A percentile compares a stretch with the other conserved stretches of the same genome.
These are phyloP conservation scores for Deinandra increscens DNA, from an alignment of 129 eudicot genomes.

Conservation along the genomic window DNA sequence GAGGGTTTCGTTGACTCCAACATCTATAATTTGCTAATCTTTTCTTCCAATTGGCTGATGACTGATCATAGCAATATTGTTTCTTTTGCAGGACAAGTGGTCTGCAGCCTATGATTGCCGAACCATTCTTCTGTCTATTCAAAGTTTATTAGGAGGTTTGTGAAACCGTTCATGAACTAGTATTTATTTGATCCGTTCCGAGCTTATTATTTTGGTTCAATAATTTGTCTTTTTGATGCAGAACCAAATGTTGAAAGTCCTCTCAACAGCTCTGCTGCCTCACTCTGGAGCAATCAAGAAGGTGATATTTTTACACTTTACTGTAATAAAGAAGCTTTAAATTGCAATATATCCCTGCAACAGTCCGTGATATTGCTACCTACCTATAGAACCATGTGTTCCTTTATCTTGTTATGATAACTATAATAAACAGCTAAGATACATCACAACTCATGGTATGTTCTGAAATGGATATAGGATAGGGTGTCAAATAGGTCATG, in stretches of 20 bases:
- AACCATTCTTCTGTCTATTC: slow-evolving; percentile 84
- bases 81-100: slow-evolving; percentile 76
- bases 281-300: slow-evolving; percentile 79
- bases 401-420: not conserved
- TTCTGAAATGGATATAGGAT: not conserved
- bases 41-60: not conserved
- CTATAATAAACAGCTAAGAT: not conserved
- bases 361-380: not conserved
- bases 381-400: not conserved
- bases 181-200: not conserved
- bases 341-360: slow-evolving; percentile 4
- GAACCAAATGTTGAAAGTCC: slow-evolving; percentile 86
- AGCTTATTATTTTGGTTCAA: slow-evolving; percentile 11
- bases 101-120: slow-evolving; percentile 90
- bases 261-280: slow-evolving; percentile 79
- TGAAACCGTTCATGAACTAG: slow-evolving; percentile 13
- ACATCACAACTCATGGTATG: not conserved
- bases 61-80: not conserved
- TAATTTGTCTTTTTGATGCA: slow-evolving; percentile 34
- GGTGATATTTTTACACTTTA: slow-evolving; percentile 34
- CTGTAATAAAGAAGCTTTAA: not conserved
- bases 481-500: no score
- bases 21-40: not conserved
- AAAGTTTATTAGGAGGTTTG: slow-evolving; percentile 86
- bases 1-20: not conserved